These are phyloP conservation scores for Bassia scoparia DNA, from an alignment of 148 eudicot species.

Conservation along the genomic window DNA sequence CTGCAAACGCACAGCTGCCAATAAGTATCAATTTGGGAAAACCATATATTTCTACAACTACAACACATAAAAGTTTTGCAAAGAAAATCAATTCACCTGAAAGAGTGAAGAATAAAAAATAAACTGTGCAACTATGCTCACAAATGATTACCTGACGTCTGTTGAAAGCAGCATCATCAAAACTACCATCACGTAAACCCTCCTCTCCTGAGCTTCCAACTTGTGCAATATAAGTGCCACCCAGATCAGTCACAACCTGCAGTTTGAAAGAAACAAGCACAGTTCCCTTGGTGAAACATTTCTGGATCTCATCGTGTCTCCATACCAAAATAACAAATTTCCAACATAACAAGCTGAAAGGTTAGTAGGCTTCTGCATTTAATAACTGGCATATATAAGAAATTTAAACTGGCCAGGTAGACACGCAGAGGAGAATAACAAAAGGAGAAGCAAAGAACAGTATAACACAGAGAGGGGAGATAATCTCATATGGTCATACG, in stretches of 20 bases:
- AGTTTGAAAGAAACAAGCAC: too few relatives aligned
- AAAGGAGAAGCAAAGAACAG: not conserved
- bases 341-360: not conserved
- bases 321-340: not conserved
- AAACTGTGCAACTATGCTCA: conserved; percentile 6
- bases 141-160: conserved; percentile 66
- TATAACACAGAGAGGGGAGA: too few relatives aligned
- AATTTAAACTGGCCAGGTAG: not conserved
- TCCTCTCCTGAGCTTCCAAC: conserved; percentile 93
- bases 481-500: not conserved
- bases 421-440: not conserved
- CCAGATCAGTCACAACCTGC: too few relatives aligned
- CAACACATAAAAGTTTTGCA: too few relatives aligned
- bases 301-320: too few relatives aligned
- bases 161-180: conserved; percentile 82
- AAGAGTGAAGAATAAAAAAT: too few relatives aligned
- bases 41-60: not conserved
- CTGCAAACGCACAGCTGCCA: conserved; percentile 31
- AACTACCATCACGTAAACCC: conserved; percentile 85
- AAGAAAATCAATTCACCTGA: too few relatives aligned
- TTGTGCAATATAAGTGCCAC: too few relatives aligned
- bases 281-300: too few relatives aligned
- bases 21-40: not conserved
- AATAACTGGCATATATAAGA: not conserved
- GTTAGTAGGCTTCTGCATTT: not conserved